phyloP scores from a whole-genome alignment of 352 stramenopile genomes.

The Pythium phragmitis region DNA sequence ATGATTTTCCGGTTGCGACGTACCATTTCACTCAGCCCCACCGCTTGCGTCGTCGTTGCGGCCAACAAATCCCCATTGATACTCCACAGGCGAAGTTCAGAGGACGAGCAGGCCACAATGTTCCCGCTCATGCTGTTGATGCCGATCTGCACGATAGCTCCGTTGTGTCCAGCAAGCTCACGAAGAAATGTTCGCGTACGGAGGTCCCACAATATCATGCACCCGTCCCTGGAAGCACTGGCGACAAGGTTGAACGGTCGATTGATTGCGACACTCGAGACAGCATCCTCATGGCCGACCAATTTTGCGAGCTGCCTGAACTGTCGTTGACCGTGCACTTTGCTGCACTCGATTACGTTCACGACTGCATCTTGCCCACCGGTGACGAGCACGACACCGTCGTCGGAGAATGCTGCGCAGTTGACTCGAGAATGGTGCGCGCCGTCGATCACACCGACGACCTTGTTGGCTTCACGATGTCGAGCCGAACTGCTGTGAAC shows the following conservation, averaged over 20 bases:
- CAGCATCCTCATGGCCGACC: constrained; percentile 60
- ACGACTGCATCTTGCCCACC: constrained; percentile 69
- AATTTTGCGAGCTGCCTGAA: constrained; percentile 74
- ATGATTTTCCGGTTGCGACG: neutral
- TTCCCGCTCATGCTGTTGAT: constrained; percentile 76
- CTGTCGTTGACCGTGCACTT: constrained; percentile 49
- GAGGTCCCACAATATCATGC: constrained; percentile 71
- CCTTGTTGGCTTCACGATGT: constrained; percentile 63
- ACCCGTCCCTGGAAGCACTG: constrained; percentile 55
- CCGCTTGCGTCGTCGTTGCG: constrained; percentile 34
- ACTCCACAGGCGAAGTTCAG: constrained; percentile 69
- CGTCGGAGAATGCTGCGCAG: constrained; percentile 58
- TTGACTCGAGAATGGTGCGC: constrained; percentile 55
- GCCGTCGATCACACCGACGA: constrained; percentile 65
- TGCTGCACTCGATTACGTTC: constrained; percentile 70
- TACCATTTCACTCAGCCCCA: constrained; percentile 62
- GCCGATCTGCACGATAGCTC: constrained; percentile 46
- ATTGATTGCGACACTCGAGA: constrained; percentile 66
- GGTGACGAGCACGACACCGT: constrained; percentile 56
- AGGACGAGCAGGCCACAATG: constrained; percentile 46
- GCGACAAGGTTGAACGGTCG: constrained; percentile 73
- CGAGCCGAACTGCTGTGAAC: constrained; percentile 49
- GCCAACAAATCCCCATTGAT: constrained; percentile 78
- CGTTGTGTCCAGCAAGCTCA: constrained; percentile 53
- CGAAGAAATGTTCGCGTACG: constrained; percentile 55